These are phyloP conservation scores for Colletotrichum destructivum DNA, from an alignment of 2,329 filamentous ascomycete species.

Conservation along the genomic window DNA sequence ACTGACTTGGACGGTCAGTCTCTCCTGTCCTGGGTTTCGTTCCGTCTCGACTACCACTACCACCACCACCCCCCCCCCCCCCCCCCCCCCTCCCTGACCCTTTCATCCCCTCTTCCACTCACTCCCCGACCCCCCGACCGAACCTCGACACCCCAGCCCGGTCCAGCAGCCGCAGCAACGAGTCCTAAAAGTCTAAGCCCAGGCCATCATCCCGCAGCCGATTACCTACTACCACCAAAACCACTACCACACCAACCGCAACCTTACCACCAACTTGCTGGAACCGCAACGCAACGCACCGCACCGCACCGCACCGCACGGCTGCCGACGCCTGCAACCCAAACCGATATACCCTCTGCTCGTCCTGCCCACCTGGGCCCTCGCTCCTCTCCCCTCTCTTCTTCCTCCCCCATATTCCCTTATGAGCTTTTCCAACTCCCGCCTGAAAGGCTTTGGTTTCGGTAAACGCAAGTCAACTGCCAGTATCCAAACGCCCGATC, in stretches of 20 bases:
- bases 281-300: slow-evolving; percentile 15
- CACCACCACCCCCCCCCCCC: neutral
- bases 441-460: slow-evolving; percentile 85
- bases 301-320: slow-evolving; percentile 22
- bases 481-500: slow-evolving; percentile 68
- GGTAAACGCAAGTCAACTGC: slow-evolving; percentile 82
- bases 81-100: too few relatives aligned
- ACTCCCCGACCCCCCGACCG: slow-evolving; percentile 1
- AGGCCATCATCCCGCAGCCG: slow-evolving; percentile 15
- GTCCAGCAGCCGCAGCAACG: slow-evolving; percentile 21
- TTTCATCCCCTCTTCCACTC: slow-evolving; percentile 3
- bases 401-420: slow-evolving; percentile 49
- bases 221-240: slow-evolving; percentile 6
- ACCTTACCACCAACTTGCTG: slow-evolving; percentile 14
- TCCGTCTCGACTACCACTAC: neutral
- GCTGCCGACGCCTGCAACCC: slow-evolving; percentile 36
- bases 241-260: slow-evolving; percentile 19
- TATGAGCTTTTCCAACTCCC: slow-evolving; percentile 86
- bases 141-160: slow-evolving; percentile 20
- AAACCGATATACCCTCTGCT: slow-evolving; percentile 40
- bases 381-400: slow-evolving; percentile 40
- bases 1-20: slow-evolving; percentile 1
- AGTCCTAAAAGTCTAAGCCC: slow-evolving; percentile 30
- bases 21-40: slow-evolving; percentile 11
- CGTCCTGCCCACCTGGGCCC: slow-evolving; percentile 40